Evolutionary conservation across 352 stramenopile genomes (phyloP), one percentile per base, ranked within the genome.

Genomic region (Thraustochytrium striatum): DNA sequence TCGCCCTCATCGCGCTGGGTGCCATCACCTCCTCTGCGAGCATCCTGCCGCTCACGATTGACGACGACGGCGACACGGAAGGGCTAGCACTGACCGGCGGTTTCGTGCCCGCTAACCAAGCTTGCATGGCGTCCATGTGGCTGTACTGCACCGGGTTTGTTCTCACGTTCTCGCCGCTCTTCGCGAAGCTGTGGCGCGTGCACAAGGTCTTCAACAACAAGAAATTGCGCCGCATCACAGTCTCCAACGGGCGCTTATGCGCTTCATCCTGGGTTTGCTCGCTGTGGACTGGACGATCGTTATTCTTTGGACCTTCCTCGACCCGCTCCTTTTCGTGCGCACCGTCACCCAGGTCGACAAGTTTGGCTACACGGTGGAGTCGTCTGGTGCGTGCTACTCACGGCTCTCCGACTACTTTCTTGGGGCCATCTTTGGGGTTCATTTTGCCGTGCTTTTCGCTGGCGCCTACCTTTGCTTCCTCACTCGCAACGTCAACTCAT

Each of bases 121-220:
- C 33, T 11, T 70, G 59, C 59, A 70, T 70, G 59, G 58, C 21
- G 32, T n/a, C 8, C 7, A 8, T n/a, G 5, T 70, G 59, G 59
- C 25, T 70, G 58, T 70, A 55, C 11, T 7, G 59, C 59, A 8
- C 58, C 25, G 59, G 59, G 5, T 70, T 70, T 70, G n/a, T 16
- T 11, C 7, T 70, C 33, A 70, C 38, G 5, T 70, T 53, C 38
- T 43, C 8, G 7, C 25, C 59, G 21, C 8, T 70, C 8, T 53
- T 70, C 38, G 30, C 58, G 7, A 70, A 70, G 38, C 21, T 55
- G 21, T n/a, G 38, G 7, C 59, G 59, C 16, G 59, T 55, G 7
- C 5, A 7, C n/a, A 41, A 55, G 30, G 25, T 70, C 25, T 41
- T 70, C 30, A 5, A 70, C 32, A 55, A 25, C n/a, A 21, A 8